These are phyloP conservation scores for Myrica gale DNA, from an alignment of 306 rosid genomes.

Conservation along the genomic window DNA sequence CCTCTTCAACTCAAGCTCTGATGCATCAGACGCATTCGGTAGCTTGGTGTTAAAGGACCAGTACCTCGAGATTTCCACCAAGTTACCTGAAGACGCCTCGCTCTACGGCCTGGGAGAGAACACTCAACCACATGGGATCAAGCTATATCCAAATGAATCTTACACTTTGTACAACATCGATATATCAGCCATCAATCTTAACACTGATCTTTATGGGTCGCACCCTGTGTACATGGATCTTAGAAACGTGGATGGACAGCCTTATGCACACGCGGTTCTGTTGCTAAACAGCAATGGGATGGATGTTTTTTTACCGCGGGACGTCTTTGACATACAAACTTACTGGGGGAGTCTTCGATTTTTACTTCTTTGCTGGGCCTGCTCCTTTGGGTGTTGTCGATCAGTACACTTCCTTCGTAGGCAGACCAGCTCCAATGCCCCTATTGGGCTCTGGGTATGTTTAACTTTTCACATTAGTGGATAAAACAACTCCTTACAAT, in stretches of 20 bases:
- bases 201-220: slow-evolving; percentile 86
- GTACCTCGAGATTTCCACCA: slow-evolving; percentile 84
- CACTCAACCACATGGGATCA: slow-evolving; percentile 89
- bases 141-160: slow-evolving; percentile 70
- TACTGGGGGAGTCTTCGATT: slow-evolving; percentile 87
- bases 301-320: slow-evolving; percentile 87
- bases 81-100: slow-evolving; percentile 69
- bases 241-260: slow-evolving; percentile 55
- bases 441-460: slow-evolving; percentile 91
- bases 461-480: background rate
- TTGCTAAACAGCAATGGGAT: slow-evolving; percentile 92
- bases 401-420: slow-evolving; percentile 83
- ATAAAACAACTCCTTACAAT: no score
- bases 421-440: slow-evolving; percentile 99
- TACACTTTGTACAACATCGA: slow-evolving; percentile 81
- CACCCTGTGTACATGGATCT: slow-evolving; percentile 94
- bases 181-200: slow-evolving; percentile 77
- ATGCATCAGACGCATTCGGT: slow-evolving; percentile 51
- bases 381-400: slow-evolving; percentile 80
- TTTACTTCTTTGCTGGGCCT: slow-evolving; percentile 91
- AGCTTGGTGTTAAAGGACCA: slow-evolving; percentile 83
- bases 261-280: slow-evolving; percentile 76
- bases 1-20: slow-evolving; percentile 62
- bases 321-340: slow-evolving; percentile 73
- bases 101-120: slow-evolving; percentile 89